Conservation (phyloP, 352 stramenopile genomes). For the Pythium coloratum region DNA sequence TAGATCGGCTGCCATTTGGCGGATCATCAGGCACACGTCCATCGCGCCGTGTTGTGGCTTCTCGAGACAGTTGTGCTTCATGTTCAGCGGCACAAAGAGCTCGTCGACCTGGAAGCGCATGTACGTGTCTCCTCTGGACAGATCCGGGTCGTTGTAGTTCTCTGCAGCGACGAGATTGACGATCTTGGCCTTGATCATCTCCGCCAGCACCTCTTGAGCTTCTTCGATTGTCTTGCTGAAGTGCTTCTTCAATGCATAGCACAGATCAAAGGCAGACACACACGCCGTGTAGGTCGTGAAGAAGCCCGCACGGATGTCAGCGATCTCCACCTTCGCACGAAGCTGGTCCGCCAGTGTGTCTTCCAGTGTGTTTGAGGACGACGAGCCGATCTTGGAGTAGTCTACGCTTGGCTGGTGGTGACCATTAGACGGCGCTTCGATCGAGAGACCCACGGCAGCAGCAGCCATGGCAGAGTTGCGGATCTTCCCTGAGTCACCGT, state of each 20-base stretch:
- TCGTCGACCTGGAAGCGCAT: constrained; percentile 86
- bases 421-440: constrained; percentile 36
- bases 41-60: constrained; percentile 49
- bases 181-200: constrained; percentile 43
- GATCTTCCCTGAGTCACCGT: constrained; percentile 32
- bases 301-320: constrained; percentile 63
- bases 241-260: constrained; percentile 52
- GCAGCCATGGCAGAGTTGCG: constrained; percentile 62
- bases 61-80: constrained; percentile 69
- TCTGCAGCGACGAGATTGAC: constrained; percentile 64
- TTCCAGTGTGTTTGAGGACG: constrained; percentile 42
- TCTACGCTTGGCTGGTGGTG: constrained; percentile 39
- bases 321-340: constrained; percentile 51
- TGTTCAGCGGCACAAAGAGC: constrained; percentile 77
- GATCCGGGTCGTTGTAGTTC: constrained; percentile 43
- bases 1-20: constrained; percentile 65
- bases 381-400: constrained; percentile 35
- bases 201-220: constrained; percentile 40
- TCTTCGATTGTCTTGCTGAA: constrained; percentile 56
- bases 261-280: constrained; percentile 49
- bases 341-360: constrained; percentile 70
- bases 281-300: constrained; percentile 75
- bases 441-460: constrained; percentile 47
- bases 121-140: constrained; percentile 53
- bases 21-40: constrained; percentile 69